Percentiles rank a stretch among this genome's conserved stretches.
These are phyloP conservation scores for Alternaria sp. DNA, from an alignment of 2,329 filamentous ascomycete species.

Conservation along the genomic window DNA sequence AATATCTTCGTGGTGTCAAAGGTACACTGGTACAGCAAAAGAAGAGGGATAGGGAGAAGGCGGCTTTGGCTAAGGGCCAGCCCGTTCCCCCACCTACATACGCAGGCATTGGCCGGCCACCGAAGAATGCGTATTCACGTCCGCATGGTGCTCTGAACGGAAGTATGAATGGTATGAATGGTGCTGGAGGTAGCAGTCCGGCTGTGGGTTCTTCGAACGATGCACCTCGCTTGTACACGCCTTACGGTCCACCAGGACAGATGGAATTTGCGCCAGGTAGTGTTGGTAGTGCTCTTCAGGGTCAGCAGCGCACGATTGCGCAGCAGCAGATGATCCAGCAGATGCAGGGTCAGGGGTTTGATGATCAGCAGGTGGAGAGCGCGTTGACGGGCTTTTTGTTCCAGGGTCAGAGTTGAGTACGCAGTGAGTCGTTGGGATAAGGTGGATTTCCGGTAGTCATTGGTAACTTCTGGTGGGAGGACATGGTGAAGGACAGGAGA, in stretches of 20 bases:
- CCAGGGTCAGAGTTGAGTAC: slow-evolving; percentile 16
- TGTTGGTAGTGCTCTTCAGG: slow-evolving; percentile 14
- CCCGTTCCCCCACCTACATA: not conserved
- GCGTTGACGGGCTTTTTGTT: slow-evolving; percentile 41
- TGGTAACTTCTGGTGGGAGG: not conserved
- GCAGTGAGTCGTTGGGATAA: not conserved
- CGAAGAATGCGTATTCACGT: not conserved
- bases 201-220: not conserved
- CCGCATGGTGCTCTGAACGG: not conserved
- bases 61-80: slow-evolving; percentile 9
- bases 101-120: not conserved
- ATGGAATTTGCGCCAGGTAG: slow-evolving; percentile 4
- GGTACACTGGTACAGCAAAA: slow-evolving; percentile 63
- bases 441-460: not conserved
- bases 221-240: not conserved
- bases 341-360: slow-evolving; percentile 19
- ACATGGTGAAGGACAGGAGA: not conserved
- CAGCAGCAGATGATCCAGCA: slow-evolving; percentile 21
- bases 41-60: slow-evolving; percentile 52
- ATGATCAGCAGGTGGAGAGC: slow-evolving; percentile 38
- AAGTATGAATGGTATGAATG: not conserved
- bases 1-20: slow-evolving; percentile 66
- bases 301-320: not conserved
- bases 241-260: not conserved
- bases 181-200: not conserved